Base-by-base conservation (phyloP, 2,329 filamentous ascomycete species). In the Exophiala lecanii-corni region DNA sequence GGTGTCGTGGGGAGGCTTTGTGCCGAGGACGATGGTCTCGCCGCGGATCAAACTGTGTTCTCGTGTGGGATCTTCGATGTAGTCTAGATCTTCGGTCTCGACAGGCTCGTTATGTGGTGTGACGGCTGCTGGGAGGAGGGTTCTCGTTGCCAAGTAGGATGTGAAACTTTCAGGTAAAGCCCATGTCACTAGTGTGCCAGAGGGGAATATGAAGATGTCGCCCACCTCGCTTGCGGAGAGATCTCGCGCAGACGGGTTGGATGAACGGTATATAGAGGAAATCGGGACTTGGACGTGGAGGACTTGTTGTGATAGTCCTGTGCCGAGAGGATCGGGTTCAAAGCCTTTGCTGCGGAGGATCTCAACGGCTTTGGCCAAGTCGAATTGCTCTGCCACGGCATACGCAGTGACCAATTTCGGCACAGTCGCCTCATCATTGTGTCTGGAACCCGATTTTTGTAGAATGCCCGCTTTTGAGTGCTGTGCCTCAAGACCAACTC, bases 191-290 rank as follows among this genome's bases (percentile, higher is more conserved):
- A 97, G 77, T 9, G 89, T 94, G 9, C 92, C 92, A 0, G 89
- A 95, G 6, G 91, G 89, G 55, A 98, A 98, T 43, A 98, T 82
- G 60, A 97, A 97, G 38, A 97, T 80, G 66, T 98, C 92, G 23
- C 89, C 89, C 45, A 79, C 63, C 58, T 72, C 71, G 41, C 68
- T 71, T 2, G 65, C 56, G 2, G 62, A 55, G 4, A 69, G 48
- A 49, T 66, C 62, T 26, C 58, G 49, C 13, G 64, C 58, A 4
- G 61, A 59, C 3, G 67, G 62, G 46, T 67, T 70, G 45, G 62
- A 62, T 19, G 68, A 64, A 39, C 67, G 63, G 28, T 65, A 63
- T 41, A 69, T 65, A 3, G 67, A 67, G 45, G 70, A 68, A 20
- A 71, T 63, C 37, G 69, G 65, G 49, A 73, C 63, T 51, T 70